A percentile compares a stretch with the other conserved stretches of the same genome.
phyloP scores from a whole-genome alignment of 2,329 filamentous ascomycete genomes.

The Ophiostoma sp. region DNA sequence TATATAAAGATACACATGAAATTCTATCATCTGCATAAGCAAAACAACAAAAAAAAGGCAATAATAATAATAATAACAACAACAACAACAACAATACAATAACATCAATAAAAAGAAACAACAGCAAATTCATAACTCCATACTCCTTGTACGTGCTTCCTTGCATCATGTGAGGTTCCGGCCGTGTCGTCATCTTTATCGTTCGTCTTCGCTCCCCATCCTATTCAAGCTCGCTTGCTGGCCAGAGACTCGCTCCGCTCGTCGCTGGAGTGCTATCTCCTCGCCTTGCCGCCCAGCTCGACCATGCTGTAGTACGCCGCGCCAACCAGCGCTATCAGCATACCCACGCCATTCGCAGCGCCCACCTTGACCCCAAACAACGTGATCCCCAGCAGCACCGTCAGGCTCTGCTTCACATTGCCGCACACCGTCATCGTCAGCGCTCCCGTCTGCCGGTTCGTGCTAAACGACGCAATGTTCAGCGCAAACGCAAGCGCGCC shows the following conservation, averaged over 20 bases:
- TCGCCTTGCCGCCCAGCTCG: constrained; percentile 37
- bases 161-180: background rate
- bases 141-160: background rate
- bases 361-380: constrained; percentile 49
- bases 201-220: background rate
- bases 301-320: constrained; percentile 54
- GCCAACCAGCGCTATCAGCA: constrained; percentile 49
- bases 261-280: background rate
- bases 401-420: constrained; percentile 54
- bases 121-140: background rate
- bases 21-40: too few species aligned
- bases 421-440: constrained; percentile 55
- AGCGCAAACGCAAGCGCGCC: constrained; percentile 50
- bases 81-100: background rate
- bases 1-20: too few species aligned
- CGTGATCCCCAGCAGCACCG: constrained; percentile 49
- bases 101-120: background rate
- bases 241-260: background rate
- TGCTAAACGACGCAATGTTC: constrained; percentile 53
- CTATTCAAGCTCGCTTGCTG: background rate
- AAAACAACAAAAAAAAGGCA: background rate
- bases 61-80: too few species aligned
- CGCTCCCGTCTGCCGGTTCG: constrained; percentile 53
- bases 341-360: constrained; percentile 50
- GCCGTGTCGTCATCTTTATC: background rate